A percentile compares a stretch with the other conserved stretches of the same genome.
Evolutionary conservation across 441 rosid genomes (phyloP).

Genomic region (Macaranga tanarius): DNA sequence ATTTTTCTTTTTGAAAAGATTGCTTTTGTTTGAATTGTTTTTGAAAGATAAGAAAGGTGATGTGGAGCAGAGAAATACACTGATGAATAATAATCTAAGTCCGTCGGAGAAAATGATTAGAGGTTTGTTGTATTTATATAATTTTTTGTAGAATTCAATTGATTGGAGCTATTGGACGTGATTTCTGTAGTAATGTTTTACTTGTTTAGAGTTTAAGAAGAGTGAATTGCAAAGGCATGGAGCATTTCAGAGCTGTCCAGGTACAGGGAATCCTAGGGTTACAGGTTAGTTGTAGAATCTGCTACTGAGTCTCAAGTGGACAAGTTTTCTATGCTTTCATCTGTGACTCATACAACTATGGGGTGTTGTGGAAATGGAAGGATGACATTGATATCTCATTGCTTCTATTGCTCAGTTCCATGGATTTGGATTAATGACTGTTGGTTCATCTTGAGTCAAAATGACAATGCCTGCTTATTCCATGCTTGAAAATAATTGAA

Average conservation of each 20-base stretch:
- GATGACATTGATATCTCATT: neutral
- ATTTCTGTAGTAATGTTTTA: too few relatives aligned
- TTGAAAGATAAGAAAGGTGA: slow-evolving; percentile 35
- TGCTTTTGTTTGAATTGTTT: neutral
- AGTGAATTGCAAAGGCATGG: slow-evolving; percentile 48
- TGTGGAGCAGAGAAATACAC: slow-evolving; percentile 30
- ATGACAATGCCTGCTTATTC: too few relatives aligned
- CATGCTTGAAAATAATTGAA: too few relatives aligned
- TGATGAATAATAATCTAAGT: slow-evolving; percentile 32
- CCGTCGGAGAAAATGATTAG: slow-evolving; percentile 47
- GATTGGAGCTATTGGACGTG: too few relatives aligned
- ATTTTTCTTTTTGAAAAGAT: neutral
- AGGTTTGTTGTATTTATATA: slow-evolving; percentile 32
- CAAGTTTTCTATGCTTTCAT: neutral
- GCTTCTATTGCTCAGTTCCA: too few relatives aligned
- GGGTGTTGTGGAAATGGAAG: neutral
- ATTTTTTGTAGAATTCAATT: slow-evolving; percentile 14
- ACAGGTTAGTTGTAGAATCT: slow-evolving; percentile 36
- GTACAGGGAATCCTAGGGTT: slow-evolving; percentile 25
- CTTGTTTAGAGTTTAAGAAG: slow-evolving; percentile 58
- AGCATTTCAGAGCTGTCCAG: slow-evolving; percentile 28
- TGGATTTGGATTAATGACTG: too few relatives aligned
- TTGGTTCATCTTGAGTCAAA: too few relatives aligned
- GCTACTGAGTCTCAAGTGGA: neutral
- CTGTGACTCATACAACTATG: neutral